Percentiles rank a stretch among this genome's conserved stretches.
These are phyloP conservation scores for Cyanidioschyzon merolae DNA, from an alignment of 23 red algal species.

Conservation along the genomic window DNA sequence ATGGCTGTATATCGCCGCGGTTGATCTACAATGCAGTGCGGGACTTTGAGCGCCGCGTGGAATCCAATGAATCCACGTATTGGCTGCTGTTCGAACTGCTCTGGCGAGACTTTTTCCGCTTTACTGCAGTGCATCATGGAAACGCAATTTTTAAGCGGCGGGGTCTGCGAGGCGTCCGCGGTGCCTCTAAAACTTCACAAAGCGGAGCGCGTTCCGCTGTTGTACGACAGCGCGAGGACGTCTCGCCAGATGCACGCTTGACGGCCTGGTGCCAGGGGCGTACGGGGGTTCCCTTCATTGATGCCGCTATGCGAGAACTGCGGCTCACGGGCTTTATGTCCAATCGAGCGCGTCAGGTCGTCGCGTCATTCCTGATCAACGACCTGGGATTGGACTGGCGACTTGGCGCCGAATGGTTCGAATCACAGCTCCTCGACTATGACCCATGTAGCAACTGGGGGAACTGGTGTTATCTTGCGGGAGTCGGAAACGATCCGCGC, in stretches of 20 bases:
- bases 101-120: slow-evolving; percentile 82
- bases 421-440: slow-evolving; percentile 68
- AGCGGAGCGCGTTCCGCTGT: not conserved
- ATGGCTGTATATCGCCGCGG: slow-evolving; percentile 76
- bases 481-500: slow-evolving; percentile 80
- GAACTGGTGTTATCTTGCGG: slow-evolving; percentile 93
- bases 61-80: slow-evolving; percentile 51
- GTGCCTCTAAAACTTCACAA: not conserved
- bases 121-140: slow-evolving; percentile 34
- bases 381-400: slow-evolving; percentile 83
- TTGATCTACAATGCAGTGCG: slow-evolving; percentile 45
- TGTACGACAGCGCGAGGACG: not conserved
- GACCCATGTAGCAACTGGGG: slow-evolving; percentile 69
- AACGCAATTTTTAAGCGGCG: slow-evolving; percentile 32
- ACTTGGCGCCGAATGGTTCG: slow-evolving; percentile 79
- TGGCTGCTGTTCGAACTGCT: slow-evolving; percentile 93
- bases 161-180: not conserved
- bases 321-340: slow-evolving; percentile 55
- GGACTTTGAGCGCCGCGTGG: slow-evolving; percentile 44
- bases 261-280: slow-evolving; percentile 52
- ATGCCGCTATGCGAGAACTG: slow-evolving; percentile 86
- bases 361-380: slow-evolving; percentile 81
- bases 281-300: slow-evolving; percentile 74
- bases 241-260: not conserved
- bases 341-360: slow-evolving; percentile 82